phyloP scores from a whole-genome alignment of 2,329 filamentous ascomycete genomes.

The Cercospora sp. region DNA sequence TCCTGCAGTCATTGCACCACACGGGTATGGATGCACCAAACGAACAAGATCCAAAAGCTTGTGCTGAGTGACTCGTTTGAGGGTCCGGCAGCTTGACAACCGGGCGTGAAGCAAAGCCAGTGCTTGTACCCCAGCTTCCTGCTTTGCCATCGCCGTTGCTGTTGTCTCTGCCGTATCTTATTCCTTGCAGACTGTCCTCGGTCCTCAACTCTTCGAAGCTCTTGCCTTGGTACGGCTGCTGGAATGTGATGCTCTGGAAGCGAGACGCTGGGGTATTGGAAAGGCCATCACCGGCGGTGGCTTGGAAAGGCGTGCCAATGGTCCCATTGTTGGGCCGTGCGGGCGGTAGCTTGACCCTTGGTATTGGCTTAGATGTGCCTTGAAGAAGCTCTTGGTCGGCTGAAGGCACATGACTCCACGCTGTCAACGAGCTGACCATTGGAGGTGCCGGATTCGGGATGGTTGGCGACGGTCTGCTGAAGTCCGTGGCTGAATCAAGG shows the following conservation, averaged over 20 bases:
- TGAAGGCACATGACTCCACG: background rate
- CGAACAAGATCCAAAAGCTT: background rate
- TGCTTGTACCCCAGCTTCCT: conserved; percentile 77
- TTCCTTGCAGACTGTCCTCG: conserved; percentile 84
- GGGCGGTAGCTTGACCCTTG: background rate
- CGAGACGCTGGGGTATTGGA: conserved; percentile 60
- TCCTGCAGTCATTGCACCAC: background rate
- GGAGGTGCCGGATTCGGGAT: background rate
- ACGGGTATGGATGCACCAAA: background rate
- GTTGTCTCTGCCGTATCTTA: conserved; percentile 63
- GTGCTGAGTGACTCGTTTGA: background rate
- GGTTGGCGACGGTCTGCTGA: background rate
- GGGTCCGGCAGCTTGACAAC: background rate
- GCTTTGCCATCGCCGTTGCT: conserved; percentile 72
- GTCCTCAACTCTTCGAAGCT: conserved; percentile 69
- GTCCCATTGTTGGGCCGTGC: conserved; percentile 61
- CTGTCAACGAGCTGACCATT: background rate
- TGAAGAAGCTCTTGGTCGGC: background rate
- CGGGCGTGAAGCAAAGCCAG: conserved; percentile 43
- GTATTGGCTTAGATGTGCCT: background rate
- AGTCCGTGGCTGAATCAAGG: background rate
- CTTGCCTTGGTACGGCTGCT: conserved; percentile 81
- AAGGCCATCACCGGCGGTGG: conserved; percentile 71
- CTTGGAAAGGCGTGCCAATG: conserved; percentile 62
- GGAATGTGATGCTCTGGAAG: conserved; percentile 78